Conservation (phyloP, 768 basidiomycete genomes). For the Galerina sulciceps region DNA sequence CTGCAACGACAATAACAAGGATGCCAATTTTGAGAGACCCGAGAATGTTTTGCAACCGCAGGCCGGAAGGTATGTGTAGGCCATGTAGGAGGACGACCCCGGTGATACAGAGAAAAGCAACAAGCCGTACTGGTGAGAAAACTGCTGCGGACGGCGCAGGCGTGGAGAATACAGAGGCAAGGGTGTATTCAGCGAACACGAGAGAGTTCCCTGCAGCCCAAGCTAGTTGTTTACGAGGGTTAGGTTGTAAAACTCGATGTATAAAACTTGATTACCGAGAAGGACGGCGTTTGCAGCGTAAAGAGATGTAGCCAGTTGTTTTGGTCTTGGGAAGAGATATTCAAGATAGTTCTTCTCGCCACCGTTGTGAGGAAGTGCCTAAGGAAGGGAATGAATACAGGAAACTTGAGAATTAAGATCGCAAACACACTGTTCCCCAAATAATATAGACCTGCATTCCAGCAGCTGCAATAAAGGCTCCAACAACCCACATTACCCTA, state of each 20-base stretch:
- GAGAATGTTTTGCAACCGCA: slow-evolving; percentile 61
- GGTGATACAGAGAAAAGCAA: slow-evolving; percentile 33
- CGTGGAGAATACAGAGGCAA: slow-evolving; percentile 26
- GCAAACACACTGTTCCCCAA: slow-evolving; percentile 39
- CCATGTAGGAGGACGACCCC: slow-evolving; percentile 42
- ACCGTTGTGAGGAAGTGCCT: slow-evolving; percentile 63
- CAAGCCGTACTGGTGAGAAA: slow-evolving; percentile 25
- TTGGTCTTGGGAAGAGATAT: slow-evolving; percentile 58
- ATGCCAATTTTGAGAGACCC: slow-evolving; percentile 58
- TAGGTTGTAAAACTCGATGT: no score
- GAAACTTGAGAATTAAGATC: background rate
- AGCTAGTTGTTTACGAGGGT: background rate
- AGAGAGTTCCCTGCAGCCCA: slow-evolving; percentile 42
- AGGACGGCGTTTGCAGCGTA: slow-evolving; percentile 59
- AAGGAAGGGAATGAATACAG: background rate
- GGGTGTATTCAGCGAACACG: slow-evolving; percentile 58
- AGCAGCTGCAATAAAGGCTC: slow-evolving; percentile 39
- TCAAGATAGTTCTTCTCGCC: slow-evolving; percentile 76
- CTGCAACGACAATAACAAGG: slow-evolving; percentile 46
- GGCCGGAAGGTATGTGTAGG: slow-evolving; percentile 46
- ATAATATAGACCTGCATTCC: slow-evolving; percentile 46
- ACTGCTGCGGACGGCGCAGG: slow-evolving; percentile 12
- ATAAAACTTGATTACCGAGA: slow-evolving; percentile 23
- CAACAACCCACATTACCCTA: slow-evolving; percentile 44
- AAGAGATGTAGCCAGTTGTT: slow-evolving; percentile 55